Percentiles rank a stretch among this genome's conserved stretches.
Conservation (phyloP, 2,329 filamentous ascomycete species). For the Sclerotiophoma versabilis region DNA sequence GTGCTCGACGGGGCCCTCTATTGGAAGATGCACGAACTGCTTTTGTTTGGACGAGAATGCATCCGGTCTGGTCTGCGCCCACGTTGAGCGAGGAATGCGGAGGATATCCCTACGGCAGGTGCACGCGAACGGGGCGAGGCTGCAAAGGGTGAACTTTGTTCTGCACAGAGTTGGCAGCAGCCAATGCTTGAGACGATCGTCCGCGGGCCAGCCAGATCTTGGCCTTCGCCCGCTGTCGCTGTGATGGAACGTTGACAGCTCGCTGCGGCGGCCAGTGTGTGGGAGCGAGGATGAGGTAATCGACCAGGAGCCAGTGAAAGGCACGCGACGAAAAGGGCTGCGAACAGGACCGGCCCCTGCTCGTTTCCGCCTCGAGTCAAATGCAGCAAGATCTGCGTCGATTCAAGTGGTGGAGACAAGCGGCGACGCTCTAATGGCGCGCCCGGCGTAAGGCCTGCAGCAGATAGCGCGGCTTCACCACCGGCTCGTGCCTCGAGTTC, state of each 20-base stretch:
- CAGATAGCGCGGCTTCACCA: slow-evolving; percentile 40
- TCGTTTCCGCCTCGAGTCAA: slow-evolving; percentile 42
- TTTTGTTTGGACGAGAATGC: slow-evolving; percentile 9
- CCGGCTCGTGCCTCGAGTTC: slow-evolving; percentile 46
- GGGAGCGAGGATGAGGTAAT: slow-evolving; percentile 37
- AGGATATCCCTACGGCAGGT: slow-evolving; percentile 14
- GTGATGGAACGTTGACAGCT: slow-evolving; percentile 42
- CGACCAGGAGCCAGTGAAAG: slow-evolving; percentile 13
- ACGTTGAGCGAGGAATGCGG: slow-evolving; percentile 15
- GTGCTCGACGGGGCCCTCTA: background rate
- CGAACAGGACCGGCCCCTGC: slow-evolving; percentile 36
- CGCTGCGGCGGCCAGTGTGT: slow-evolving; percentile 36
- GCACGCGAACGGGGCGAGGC: slow-evolving; percentile 21
- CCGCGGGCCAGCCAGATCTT: slow-evolving; percentile 28
- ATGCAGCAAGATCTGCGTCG: slow-evolving; percentile 42
- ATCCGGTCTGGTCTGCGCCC: slow-evolving; percentile 17
- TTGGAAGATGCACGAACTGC: slow-evolving; percentile 8
- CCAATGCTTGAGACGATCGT: slow-evolving; percentile 27
- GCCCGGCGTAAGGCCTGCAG: slow-evolving; percentile 34
- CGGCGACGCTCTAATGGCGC: slow-evolving; percentile 20
- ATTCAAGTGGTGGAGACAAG: slow-evolving; percentile 34
- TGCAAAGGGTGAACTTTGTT: slow-evolving; percentile 21
- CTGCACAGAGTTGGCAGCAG: slow-evolving; percentile 10
- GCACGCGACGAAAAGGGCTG: slow-evolving; percentile 33
- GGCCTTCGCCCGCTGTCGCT: slow-evolving; percentile 28